phyloP scores from a whole-genome alignment of 2,329 filamentous ascomycete genomes.

The Penicillium sp. region DNA sequence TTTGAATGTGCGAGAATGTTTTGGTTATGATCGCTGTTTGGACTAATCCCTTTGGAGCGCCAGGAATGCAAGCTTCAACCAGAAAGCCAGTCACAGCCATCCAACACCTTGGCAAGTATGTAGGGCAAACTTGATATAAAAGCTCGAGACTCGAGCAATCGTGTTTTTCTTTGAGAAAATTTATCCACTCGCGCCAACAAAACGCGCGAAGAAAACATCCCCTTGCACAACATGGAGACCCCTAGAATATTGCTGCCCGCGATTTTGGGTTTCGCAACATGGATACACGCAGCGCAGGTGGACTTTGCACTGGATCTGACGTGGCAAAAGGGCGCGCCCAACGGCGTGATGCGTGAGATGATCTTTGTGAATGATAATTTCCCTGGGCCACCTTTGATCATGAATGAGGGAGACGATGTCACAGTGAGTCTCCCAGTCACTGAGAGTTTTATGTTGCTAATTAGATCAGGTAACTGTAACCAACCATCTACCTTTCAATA shows the following conservation, averaged over 20 bases:
- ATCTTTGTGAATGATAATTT: constrained; percentile 21
- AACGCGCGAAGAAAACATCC: not conserved
- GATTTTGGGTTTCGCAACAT: not conserved
- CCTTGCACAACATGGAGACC: constrained; percentile 2
- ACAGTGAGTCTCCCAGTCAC: constrained; percentile 1
- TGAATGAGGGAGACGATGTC: constrained; percentile 20
- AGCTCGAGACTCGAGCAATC: not conserved
- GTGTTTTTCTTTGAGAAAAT: not conserved
- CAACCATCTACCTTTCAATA: constrained; percentile 21
- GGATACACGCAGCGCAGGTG: constrained; percentile 6
- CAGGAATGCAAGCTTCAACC: not conserved
- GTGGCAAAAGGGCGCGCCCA: constrained; percentile 8
- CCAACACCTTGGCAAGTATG: not conserved
- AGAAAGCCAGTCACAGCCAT: not conserved
- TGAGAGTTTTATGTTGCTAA: not conserved
- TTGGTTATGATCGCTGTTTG: not conserved
- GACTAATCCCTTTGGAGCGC: not conserved
- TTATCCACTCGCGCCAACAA: not conserved
- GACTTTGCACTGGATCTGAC: constrained; percentile 9
- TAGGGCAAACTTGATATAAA: not conserved
- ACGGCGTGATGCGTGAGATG: constrained; percentile 9
- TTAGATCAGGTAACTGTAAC: constrained; percentile 13
- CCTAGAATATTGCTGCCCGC: not conserved
- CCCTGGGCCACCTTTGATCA: constrained; percentile 14
- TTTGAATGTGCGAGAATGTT: too few relatives aligned